A percentile compares a stretch with the other conserved stretches of the same genome.
Conservation (phyloP, 2,329 filamentous ascomycete genomes). For the Alternaria ethzedia region DNA sequence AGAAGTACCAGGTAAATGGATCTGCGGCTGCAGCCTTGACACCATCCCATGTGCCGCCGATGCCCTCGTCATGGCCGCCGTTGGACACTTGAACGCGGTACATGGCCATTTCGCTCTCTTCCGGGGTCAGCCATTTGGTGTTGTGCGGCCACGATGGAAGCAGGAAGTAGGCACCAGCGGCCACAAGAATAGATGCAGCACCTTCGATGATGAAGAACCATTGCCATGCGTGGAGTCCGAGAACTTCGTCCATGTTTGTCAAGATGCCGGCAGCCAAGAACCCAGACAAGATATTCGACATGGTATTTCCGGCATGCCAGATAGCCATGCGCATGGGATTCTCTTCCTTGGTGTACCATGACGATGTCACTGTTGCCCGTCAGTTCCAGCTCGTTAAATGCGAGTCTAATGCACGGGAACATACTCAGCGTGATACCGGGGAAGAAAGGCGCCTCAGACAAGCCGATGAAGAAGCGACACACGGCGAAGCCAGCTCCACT, state of each 20-base stretch:
- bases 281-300: constrained; percentile 55
- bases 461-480: constrained; percentile 47
- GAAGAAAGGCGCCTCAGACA: constrained; percentile 49
- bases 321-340: constrained; percentile 55
- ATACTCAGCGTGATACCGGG: constrained; percentile 49
- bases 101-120: constrained; percentile 33
- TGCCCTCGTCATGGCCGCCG: constrained; percentile 48
- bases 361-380: constrained; percentile 37
- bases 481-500: constrained; percentile 44
- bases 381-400: neutral
- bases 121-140: constrained; percentile 18
- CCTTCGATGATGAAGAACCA: constrained; percentile 63
- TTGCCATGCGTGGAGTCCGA: constrained; percentile 47
- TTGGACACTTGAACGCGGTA: constrained; percentile 39
- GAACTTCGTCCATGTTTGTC: constrained; percentile 51
- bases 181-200: constrained; percentile 56
- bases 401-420: constrained; percentile 1
- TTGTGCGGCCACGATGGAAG: constrained; percentile 33
- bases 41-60: constrained; percentile 49
- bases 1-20: constrained; percentile 52
- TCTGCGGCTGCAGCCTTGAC: constrained; percentile 47
- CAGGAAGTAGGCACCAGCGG: constrained; percentile 40
- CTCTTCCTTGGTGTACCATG: constrained; percentile 57
- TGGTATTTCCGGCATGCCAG: constrained; percentile 55
- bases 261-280: constrained; percentile 55